Base-by-base conservation (phyloP, 352 stramenopile species). In the Globisporangium megalacanthum region DNA sequence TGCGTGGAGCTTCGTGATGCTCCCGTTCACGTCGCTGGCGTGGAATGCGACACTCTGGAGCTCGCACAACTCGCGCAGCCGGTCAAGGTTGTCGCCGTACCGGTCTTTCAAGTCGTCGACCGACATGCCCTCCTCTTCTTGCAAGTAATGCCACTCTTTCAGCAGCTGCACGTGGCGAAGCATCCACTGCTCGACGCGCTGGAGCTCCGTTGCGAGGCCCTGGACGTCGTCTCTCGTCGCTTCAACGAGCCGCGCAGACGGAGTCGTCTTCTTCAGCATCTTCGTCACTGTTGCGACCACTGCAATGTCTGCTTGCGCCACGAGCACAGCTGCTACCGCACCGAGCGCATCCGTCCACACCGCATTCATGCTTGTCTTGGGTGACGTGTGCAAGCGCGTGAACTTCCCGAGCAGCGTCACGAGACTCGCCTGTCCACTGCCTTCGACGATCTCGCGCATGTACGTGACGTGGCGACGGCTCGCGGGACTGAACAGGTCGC, bases 111-210 rank as follows among this genome's bases (percentile, higher is more conserved):
- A 58, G 49, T 84, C 70, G 36, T 76, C 66, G 7, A 78, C 20
- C 20, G 58, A 63, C 6, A 79, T 59, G 9, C 60, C 49, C 29
- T 89, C 78, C 14, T 70, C 66, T 29, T 66, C 66, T 29, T 66
- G 54, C 6, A 88, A 56, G 37, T 75, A 83, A 8, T 69, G 44
- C 73, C 78, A 89, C 58, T 91, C 81, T 35, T 75, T 91, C 42
- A 79, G 54, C 22, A 89, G 57, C 52, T 89, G 81, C 11, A 85
- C 73, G 49, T 83, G 69, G 4, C 74, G 71, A 14, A 88, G 53
- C 79, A 89, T 86, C 71, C 67, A 86, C 35, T 77, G 73, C 56
- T 89, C 79, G 29, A 89, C 49, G 25, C 69, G 73, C 46, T 62
- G 51, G 1, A 88, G 55, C 29, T 77, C 64, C 45, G 59, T 50